Evolutionary conservation across 192 early-diverging fungal species (phyloP).

Genomic region (Paraglomus brasilianum): DNA sequence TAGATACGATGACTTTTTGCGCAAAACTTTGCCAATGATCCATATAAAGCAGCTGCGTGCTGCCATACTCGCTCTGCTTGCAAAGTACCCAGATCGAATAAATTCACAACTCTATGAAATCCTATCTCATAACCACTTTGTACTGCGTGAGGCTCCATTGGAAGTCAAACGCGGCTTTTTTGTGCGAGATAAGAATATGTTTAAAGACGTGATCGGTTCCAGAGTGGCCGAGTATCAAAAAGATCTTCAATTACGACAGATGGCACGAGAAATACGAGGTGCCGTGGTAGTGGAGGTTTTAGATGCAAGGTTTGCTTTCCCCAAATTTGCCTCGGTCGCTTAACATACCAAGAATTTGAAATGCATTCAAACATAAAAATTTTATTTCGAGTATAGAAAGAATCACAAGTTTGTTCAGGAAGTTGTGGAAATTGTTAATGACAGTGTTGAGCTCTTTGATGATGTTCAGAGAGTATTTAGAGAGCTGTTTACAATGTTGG

Average conservation of each 20-base stretch:
- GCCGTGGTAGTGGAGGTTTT: constrained; percentile 9
- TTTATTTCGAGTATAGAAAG: background rate
- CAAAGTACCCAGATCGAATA: constrained; percentile 17
- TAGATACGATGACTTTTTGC: constrained; percentile 18
- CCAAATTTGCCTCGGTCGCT: too few species aligned
- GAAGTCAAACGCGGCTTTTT: constrained; percentile 21
- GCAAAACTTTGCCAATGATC: background rate
- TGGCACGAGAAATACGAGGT: constrained; percentile 20
- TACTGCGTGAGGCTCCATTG: constrained; percentile 18
- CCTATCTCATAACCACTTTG: background rate
- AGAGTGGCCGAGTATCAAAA: background rate
- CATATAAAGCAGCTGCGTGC: constrained; percentile 2
- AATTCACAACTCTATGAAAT: background rate
- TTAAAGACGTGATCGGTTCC: background rate
- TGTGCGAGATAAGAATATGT: background rate
- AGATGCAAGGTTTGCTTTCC: constrained; percentile 1
- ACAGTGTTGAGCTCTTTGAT: constrained; percentile 3
- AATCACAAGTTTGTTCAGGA: constrained; percentile 9
- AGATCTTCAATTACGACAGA: background rate
- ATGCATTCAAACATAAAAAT: background rate
- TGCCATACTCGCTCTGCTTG: constrained; percentile 1
- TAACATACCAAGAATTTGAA: background rate
- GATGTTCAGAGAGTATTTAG: constrained; percentile 7
- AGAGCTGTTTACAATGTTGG: constrained; percentile 9
- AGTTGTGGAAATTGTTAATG: constrained; percentile 4